Percentiles rank a stretch among this genome's conserved stretches.
Evolutionary conservation across 345 rosid species (phyloP).

Genomic region (Syzygium oleosum): DNA sequence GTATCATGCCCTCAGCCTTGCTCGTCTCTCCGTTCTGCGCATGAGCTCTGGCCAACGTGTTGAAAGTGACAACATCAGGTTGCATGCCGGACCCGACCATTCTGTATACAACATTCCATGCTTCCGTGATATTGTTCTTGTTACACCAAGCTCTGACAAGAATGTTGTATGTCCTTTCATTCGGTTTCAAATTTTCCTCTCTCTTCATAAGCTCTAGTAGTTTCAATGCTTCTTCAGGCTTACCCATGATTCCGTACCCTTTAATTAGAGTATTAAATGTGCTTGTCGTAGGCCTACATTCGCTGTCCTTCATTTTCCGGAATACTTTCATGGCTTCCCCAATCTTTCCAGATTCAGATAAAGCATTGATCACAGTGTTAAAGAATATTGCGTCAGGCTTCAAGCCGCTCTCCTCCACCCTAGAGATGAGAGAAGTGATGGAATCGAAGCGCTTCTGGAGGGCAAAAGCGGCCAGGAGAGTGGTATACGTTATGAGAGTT

Average conservation of each 20-base stretch:
- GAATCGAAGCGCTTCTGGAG: conserved; percentile 51
- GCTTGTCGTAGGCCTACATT: conserved; percentile 76
- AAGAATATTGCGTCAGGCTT: conserved; percentile 86
- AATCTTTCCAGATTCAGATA: conserved; percentile 72
- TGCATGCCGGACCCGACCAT: conserved; percentile 59
- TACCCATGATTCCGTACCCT: conserved; percentile 70
- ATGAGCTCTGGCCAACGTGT: conserved; percentile 74
- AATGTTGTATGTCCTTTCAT: conserved; percentile 70
- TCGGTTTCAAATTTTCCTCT: conserved; percentile 56
- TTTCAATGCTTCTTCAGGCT: conserved; percentile 64
- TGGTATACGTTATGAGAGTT: conserved; percentile 71
- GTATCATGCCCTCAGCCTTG: conserved; percentile 67
- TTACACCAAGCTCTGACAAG: conserved; percentile 81
- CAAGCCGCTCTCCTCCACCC: conserved; percentile 64
- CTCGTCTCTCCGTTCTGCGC: conserved; percentile 44
- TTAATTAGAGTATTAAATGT: conserved; percentile 84
- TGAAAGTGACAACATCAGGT: conserved; percentile 83
- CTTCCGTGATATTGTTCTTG: conserved; percentile 49
- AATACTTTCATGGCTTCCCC: conserved; percentile 74
- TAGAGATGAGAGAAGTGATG: conserved; percentile 46
- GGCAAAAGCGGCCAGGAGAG: conserved; percentile 69
- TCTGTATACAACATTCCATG: conserved; percentile 66
- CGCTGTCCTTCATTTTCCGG: conserved; percentile 64
- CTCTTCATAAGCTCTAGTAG: conserved; percentile 48
- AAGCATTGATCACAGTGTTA: conserved; percentile 87